Conservation (phyloP, 2,329 filamentous ascomycete genomes). For the Malbranchea zuffiana region DNA sequence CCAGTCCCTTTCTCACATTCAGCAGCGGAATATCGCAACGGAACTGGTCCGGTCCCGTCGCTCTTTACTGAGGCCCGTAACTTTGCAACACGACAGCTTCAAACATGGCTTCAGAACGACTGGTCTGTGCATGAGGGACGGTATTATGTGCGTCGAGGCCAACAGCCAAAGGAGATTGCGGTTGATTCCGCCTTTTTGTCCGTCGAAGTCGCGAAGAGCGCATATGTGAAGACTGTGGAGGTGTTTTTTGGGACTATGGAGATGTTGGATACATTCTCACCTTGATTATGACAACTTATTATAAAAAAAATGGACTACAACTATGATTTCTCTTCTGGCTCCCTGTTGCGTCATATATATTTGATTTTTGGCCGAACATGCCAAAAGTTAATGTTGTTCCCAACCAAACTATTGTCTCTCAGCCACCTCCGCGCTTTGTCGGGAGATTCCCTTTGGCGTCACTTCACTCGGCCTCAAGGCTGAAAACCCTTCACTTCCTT, state of each 20-base stretch:
- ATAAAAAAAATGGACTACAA: too few relatives aligned
- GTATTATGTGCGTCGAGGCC: conserved; percentile 40
- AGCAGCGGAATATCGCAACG: conserved; percentile 11
- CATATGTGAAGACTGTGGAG: conserved; percentile 20
- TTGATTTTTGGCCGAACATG: too few relatives aligned
- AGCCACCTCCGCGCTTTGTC: too few relatives aligned
- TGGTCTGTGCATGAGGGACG: conserved; percentile 38
- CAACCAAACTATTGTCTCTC: too few relatives aligned
- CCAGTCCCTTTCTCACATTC: conserved; percentile 15
- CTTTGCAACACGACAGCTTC: conserved; percentile 34
- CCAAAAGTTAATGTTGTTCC: too few relatives aligned
- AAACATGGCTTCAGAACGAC: conserved; percentile 33
- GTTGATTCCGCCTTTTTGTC: conserved; percentile 25
- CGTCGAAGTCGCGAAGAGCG: conserved; percentile 15
- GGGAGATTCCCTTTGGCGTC: too few relatives aligned
- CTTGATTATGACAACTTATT: too few relatives aligned
- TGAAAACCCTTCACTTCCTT: too few relatives aligned
- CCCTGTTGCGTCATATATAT: too few relatives aligned
- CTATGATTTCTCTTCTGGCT: too few relatives aligned
- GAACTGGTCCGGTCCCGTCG: conserved; percentile 6
- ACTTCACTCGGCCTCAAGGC: too few relatives aligned
- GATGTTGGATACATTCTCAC: conserved; percentile 14
- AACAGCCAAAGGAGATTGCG: conserved; percentile 35
- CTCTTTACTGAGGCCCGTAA: conserved; percentile 20
- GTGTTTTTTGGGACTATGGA: conserved; percentile 17